Percentiles rank a stretch among this genome's conserved stretches.
phyloP scores from a whole-genome alignment of 495 filamentous ascomycete species.

The Penicillium argentinense region DNA sequence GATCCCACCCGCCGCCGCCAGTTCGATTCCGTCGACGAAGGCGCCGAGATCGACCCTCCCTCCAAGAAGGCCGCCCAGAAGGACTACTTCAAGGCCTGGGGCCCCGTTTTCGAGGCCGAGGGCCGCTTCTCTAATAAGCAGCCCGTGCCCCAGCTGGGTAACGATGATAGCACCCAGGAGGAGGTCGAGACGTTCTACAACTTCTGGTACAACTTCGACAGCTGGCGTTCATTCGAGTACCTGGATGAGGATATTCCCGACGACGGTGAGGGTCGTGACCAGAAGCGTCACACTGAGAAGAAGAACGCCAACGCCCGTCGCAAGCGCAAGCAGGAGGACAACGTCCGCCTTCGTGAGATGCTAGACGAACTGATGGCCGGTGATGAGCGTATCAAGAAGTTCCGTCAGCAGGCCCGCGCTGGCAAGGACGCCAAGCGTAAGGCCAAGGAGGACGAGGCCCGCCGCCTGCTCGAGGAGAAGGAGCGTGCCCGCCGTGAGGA shows the following conservation, averaged over 20 bases:
- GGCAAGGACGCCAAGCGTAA: constrained; percentile 90
- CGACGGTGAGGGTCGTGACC: constrained; percentile 97
- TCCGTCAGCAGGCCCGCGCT: constrained; percentile 85
- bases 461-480: constrained; percentile 77
- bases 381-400: constrained; percentile 96
- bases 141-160: constrained; percentile 80
- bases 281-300: constrained; percentile 95
- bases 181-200: constrained; percentile 96
- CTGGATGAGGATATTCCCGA: constrained; percentile 98
- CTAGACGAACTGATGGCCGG: constrained; percentile 78
- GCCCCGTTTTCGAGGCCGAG: constrained; percentile 81
- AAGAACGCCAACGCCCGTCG: constrained; percentile 97
- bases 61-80: constrained; percentile 82
- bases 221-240: constrained; percentile 96
- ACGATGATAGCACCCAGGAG: constrained; percentile 82
- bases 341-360: constrained; percentile 79
- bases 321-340: constrained; percentile 99
- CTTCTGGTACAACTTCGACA: constrained; percentile 99
- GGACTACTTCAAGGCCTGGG: constrained; percentile 92
- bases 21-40: constrained; percentile 94
- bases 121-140: constrained; percentile 86
- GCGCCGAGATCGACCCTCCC: constrained; percentile 85
- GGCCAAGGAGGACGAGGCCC: constrained; percentile 89
- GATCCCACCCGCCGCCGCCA: constrained; percentile 93
- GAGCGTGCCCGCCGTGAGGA: constrained; percentile 74